Base-by-base conservation (phyloP, 23 red algal genomes). In the Pyropia yezoensis region DNA sequence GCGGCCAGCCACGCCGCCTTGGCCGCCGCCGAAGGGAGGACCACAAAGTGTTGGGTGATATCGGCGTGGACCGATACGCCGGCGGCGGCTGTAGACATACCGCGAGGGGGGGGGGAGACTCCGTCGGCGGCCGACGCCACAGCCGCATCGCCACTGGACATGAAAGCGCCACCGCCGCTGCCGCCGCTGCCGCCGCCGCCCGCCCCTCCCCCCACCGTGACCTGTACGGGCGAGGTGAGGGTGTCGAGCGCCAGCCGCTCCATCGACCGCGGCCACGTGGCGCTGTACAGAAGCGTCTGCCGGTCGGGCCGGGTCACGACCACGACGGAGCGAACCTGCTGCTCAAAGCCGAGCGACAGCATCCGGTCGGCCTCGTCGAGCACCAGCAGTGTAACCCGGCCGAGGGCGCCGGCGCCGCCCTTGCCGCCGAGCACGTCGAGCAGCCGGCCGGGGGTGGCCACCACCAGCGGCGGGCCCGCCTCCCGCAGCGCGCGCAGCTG, bases 321-420 rank as follows among this genome's bases (percentile, higher is more conserved):
- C 28, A 94, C 26, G 14, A 94, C 19, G 12, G 89, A 70, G 45
- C 66, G 69, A 27, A 94, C 89, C 65, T 94, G 89, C 18, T 73
- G 68, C 23, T 73, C 73, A 73, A 94, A 94, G 16, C 89, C 89
- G 4, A 85, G 33, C 62, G 82, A 76, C 20, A 94, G 54, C 89
- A 94, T 94, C 7, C 89, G 74, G 49, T 94, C 89, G 16, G 89
- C 89, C 34, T 94, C 89, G 54, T 94, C 89, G 54, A 94, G 53
- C 24, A 94, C 89, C 12, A 94, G 67, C 62, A 79, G 84, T 9
- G 71, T 85, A 8, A 75, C 76, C 13, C 79, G 18, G 18, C 28
- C 27, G 50, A 94, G 51, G 20, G 49, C 67, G 61, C 89, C 82
- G 14, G 75, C 69, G 39, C 39, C 39, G 11, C 39, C 87, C 32